Percentiles rank a stretch among this genome's conserved stretches.
Conservation (phyloP, 2,329 filamentous ascomycete genomes). For the Fusarium staphyleae region DNA sequence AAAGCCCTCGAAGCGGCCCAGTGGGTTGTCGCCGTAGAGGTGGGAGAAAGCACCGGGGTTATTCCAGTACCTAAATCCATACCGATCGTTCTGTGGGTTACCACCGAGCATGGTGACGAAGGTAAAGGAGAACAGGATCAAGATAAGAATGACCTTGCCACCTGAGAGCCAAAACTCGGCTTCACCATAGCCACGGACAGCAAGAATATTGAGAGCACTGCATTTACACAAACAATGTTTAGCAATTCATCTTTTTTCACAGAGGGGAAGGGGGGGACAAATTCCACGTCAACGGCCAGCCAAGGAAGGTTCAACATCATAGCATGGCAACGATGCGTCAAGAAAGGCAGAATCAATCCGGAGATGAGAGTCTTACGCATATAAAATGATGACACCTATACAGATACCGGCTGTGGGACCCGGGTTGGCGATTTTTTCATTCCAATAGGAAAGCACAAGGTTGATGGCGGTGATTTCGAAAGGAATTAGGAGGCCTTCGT, state of each 20-base stretch:
- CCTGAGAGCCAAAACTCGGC: slow-evolving; percentile 73
- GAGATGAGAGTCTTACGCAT: slow-evolving; percentile 55
- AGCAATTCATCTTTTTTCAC: slow-evolving; percentile 36
- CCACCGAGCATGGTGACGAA: slow-evolving; percentile 82
- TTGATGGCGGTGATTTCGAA: slow-evolving; percentile 54
- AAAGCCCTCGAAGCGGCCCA: slow-evolving; percentile 76
- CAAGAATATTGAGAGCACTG: slow-evolving; percentile 68
- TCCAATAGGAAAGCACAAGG: slow-evolving; percentile 53
- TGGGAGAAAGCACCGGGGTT: slow-evolving; percentile 54
- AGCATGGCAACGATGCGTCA: slow-evolving; percentile 10
- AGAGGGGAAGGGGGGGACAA: neutral
- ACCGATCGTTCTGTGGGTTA: slow-evolving; percentile 72
- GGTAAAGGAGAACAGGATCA: slow-evolving; percentile 75
- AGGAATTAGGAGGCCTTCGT: slow-evolving; percentile 53
- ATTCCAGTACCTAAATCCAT: slow-evolving; percentile 74
- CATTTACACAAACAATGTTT: slow-evolving; percentile 37
- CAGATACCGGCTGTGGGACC: slow-evolving; percentile 72
- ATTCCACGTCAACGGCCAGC: slow-evolving; percentile 6
- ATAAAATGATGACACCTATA: slow-evolving; percentile 60
- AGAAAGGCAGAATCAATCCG: slow-evolving; percentile 3
- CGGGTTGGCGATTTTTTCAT: slow-evolving; percentile 60
- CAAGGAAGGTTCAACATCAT: neutral
- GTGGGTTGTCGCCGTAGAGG: slow-evolving; percentile 60
- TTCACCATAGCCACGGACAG: slow-evolving; percentile 72
- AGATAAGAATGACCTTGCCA: slow-evolving; percentile 71